These are phyloP conservation scores for Apiospora kogelbergensis DNA, from an alignment of 2,329 filamentous ascomycete species.

Conservation along the genomic window DNA sequence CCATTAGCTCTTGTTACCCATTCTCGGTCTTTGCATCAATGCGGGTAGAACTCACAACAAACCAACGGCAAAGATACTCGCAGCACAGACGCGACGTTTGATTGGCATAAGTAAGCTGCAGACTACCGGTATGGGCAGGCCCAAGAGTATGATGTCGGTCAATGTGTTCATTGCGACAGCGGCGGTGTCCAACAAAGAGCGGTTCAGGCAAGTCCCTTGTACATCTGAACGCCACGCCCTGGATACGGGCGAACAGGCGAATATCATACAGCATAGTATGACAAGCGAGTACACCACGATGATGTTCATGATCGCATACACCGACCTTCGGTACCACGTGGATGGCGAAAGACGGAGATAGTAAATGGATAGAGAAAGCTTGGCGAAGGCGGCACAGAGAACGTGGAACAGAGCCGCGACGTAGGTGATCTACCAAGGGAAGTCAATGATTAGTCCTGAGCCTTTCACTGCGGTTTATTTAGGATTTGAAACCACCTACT, in stretches of 20 bases:
- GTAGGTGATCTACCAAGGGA: background rate
- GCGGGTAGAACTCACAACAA: background rate
- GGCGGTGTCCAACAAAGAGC: background rate
- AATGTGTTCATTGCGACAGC: background rate
- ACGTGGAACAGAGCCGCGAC: background rate
- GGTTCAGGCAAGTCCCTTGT: background rate
- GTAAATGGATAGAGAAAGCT: background rate
- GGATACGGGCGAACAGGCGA: background rate
- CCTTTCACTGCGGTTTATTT: too few relatives aligned
- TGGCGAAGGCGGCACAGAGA: background rate
- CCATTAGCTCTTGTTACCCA: background rate
- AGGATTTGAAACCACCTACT: too few relatives aligned
- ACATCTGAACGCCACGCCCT: background rate
- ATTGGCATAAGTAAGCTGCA: background rate
- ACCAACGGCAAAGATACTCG: background rate
- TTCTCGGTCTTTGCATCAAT: accelerated
- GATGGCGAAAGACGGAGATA: background rate
- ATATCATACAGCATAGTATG: background rate
- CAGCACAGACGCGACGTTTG: background rate
- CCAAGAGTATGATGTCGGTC: background rate
- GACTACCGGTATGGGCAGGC: background rate
- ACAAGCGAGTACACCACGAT: background rate
- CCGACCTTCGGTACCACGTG: background rate
- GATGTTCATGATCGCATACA: background rate
- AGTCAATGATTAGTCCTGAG: background rate